phyloP scores from a whole-genome alignment of 352 stramenopile species.

The Globisporangium alternatum region DNA sequence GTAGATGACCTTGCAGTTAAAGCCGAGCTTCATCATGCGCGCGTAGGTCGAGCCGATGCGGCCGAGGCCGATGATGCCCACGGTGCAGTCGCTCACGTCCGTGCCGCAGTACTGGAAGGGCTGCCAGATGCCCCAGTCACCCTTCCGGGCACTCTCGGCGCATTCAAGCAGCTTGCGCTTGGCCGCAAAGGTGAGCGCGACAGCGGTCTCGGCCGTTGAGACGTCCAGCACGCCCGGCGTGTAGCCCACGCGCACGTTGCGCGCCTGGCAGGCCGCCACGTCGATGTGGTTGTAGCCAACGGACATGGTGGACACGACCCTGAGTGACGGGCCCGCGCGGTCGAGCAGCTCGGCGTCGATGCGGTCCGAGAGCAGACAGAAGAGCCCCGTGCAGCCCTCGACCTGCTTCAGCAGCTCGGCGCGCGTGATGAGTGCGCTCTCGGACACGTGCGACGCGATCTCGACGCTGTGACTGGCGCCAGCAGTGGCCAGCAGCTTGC shows the following conservation, averaged over 20 bases:
- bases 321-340: conserved; percentile 46
- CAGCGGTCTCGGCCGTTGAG: conserved; percentile 71
- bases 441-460: conserved; percentile 26
- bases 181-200: conserved; percentile 65
- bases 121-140: conserved; percentile 77
- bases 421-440: conserved; percentile 35
- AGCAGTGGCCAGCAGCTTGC: conserved; percentile 11
- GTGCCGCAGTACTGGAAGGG: conserved; percentile 78
- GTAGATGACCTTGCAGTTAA: conserved; percentile 85
- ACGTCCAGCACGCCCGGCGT: conserved; percentile 85
- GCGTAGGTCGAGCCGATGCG: conserved; percentile 85
- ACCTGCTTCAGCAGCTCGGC: conserved; percentile 47
- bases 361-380: conserved; percentile 70
- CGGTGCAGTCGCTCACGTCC: conserved; percentile 70
- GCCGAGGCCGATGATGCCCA: conserved; percentile 77
- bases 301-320: conserved; percentile 85
- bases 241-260: conserved; percentile 75
- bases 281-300: conserved; percentile 92
- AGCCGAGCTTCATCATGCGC: conserved; percentile 76
- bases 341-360: conserved; percentile 69
- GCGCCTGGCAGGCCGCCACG: conserved; percentile 60
- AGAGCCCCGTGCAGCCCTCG: conserved; percentile 46
- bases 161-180: conserved; percentile 66
- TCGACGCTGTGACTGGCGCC: conserved; percentile 14
- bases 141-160: conserved; percentile 65